Evolutionary conservation across 176 grass and related monocot species (phyloP).

Genomic region (Cenchrus americanus): DNA sequence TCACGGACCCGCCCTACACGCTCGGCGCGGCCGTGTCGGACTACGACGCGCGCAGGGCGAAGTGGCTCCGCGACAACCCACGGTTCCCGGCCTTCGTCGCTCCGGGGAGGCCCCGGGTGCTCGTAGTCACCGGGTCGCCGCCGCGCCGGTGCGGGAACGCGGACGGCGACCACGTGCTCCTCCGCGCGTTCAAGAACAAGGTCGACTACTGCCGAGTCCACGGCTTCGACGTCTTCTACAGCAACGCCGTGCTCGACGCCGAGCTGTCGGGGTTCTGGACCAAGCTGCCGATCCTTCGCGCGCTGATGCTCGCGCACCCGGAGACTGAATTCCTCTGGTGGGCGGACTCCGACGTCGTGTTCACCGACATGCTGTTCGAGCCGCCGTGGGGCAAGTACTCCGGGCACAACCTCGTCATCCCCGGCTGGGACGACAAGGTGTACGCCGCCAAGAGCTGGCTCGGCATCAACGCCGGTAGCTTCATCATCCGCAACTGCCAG

Average conservation of each 20-base stretch:
- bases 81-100: slow-evolving; percentile 53
- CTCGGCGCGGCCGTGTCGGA: slow-evolving; percentile 57
- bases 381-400: slow-evolving; percentile 68
- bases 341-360: slow-evolving; percentile 85
- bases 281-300: slow-evolving; percentile 81
- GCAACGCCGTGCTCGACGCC: slow-evolving; percentile 73
- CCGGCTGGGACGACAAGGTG: slow-evolving; percentile 67
- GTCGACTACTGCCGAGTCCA: slow-evolving; percentile 93
- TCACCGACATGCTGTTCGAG: slow-evolving; percentile 97
- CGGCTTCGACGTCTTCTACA: slow-evolving; percentile 86
- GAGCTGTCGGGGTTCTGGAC: slow-evolving; percentile 90
- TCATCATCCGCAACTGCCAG: slow-evolving; percentile 88
- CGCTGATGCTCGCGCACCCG: slow-evolving; percentile 84
- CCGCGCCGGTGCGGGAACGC: slow-evolving; percentile 59
- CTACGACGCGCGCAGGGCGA: slow-evolving; percentile 60
- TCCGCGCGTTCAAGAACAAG: slow-evolving; percentile 91
- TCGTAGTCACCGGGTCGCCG: slow-evolving; percentile 78
- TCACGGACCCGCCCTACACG: slow-evolving; percentile 57
- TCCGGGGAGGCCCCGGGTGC: slow-evolving; percentile 59
- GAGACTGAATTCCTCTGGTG: slow-evolving; percentile 95
- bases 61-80: slow-evolving; percentile 62
- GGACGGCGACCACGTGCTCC: slow-evolving; percentile 74
- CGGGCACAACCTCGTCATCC: slow-evolving; percentile 78
- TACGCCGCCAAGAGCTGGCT: slow-evolving; percentile 72
- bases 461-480: slow-evolving; percentile 80